Base-by-base conservation (phyloP, 129 eudicot genomes). In the Chrysanthemum lavandulifolium region DNA sequence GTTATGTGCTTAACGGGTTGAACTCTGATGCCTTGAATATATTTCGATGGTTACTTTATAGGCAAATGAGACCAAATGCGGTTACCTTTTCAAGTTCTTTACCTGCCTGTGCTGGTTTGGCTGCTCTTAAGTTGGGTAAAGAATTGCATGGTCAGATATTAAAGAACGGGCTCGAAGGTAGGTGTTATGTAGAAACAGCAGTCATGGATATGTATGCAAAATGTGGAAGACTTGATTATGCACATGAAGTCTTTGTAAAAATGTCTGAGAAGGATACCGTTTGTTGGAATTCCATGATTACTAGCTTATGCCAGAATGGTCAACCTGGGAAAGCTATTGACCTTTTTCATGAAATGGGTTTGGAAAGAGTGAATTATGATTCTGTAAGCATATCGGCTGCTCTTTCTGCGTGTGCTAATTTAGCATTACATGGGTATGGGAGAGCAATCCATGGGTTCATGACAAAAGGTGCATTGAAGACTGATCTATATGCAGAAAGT, bases 101-200 rank as follows among this genome's bases (percentile, higher is more conserved):
- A 68, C 97, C 96, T 29, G 98, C 98, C 59, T 90, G 98, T 76
- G 88, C 98, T 16, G 88, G 87, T 72, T 85, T 90, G 83, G 81
- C 54, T 27, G 79, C 81, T 25, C 33, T 84, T 43, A 79, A 63
- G 29, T 64, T 81, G 75, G 98, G 98, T 5, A 94, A 73, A 82
- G 96, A 87, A 83, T 60, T 90, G 61, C 98, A 94, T 10, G 86
- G 92, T 66, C 55, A 73, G 72, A 72, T 85, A 45, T 65, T 88
- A 1, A 86, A 78, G 63, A 78, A 63, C 12, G 87, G 91, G 70
- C 57, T 87, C 0, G 92, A 87, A 55, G 69, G 57, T 45, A 86
- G 75, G 56, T 81, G 86, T 63, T 82, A 87, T 72, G 81, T 94
- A 23, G 92, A 89, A 13, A 94, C 91, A 25, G 87, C 98, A 1